These are phyloP conservation scores for Plantago rigida DNA, from an alignment of 305 asterid species.

Conservation along the genomic window DNA sequence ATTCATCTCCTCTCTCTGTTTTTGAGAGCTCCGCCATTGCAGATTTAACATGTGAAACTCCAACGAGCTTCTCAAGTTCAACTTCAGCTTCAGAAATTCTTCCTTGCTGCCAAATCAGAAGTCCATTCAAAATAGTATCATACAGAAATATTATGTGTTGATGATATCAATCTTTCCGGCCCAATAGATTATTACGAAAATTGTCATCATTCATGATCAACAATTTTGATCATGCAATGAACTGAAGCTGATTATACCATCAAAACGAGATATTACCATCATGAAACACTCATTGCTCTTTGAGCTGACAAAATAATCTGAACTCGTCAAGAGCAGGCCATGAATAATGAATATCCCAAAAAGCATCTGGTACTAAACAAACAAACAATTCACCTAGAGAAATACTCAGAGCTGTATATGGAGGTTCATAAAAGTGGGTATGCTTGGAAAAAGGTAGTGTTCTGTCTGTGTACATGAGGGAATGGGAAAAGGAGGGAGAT, in stretches of 20 bases:
- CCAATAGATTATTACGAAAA: not conserved
- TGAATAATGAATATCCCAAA: too few species aligned
- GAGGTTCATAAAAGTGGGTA: too few species aligned
- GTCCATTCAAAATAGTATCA: constrained; percentile 2
- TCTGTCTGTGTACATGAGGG: too few species aligned
- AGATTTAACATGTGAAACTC: constrained; percentile 54
- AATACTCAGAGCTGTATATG: too few species aligned
- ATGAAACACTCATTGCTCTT: too few species aligned
- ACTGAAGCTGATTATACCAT: not conserved
- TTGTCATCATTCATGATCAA: constrained; percentile 3
- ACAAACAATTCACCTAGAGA: too few species aligned
- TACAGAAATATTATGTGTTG: constrained; percentile 5
- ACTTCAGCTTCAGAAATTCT: constrained; percentile 70
- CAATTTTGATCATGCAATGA: not conserved
- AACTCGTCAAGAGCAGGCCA: too few species aligned
- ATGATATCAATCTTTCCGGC: constrained; percentile 5
- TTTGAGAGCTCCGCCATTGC: constrained; percentile 73
- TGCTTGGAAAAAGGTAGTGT: too few species aligned
- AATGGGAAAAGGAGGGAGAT: too few species aligned
- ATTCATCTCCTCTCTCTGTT: constrained; percentile 62
- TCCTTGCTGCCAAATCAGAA: constrained; percentile 51
- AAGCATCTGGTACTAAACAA: too few species aligned
- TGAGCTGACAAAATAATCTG: too few species aligned
- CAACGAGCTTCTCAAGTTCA: constrained; percentile 73
- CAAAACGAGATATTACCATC: not conserved